A percentile compares a stretch with the other conserved stretches of the same genome.
Conservation (phyloP, 1,284 basidiomycete species). For the Cryptococcus sp. region DNA sequence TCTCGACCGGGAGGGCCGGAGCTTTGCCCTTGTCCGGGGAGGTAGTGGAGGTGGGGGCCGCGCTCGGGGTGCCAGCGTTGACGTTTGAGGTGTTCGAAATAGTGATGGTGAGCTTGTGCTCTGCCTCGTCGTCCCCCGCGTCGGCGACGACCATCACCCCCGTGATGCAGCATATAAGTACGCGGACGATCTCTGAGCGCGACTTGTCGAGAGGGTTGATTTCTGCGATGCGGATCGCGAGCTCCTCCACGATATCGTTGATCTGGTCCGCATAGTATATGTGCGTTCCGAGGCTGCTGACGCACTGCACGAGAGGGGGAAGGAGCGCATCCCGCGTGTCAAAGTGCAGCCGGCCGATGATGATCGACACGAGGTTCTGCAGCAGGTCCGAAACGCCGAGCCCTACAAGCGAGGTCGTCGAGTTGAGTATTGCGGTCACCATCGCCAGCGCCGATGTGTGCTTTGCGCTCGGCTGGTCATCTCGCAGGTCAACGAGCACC, state of each 20-base stretch:
- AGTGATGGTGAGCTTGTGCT: neutral
- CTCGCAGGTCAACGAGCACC: constrained; percentile 66
- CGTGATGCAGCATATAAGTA: constrained; percentile 39
- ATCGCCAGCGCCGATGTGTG: constrained; percentile 73
- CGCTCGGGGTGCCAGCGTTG: neutral
- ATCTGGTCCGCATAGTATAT: constrained; percentile 97
- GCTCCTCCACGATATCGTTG: constrained; percentile 83
- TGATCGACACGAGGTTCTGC: constrained; percentile 68
- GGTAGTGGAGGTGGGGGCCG: neutral
- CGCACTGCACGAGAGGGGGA: constrained; percentile 69
- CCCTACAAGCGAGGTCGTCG: constrained; percentile 78
- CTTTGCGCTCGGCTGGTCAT: constrained; percentile 57
- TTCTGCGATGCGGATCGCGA: constrained; percentile 66
- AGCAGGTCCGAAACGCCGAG: constrained; percentile 87
- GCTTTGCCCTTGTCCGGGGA: constrained; percentile 36
- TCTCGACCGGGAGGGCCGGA: constrained; percentile 26
- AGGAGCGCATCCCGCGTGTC: constrained; percentile 67
- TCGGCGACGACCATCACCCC: constrained; percentile 40
- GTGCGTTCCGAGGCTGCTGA: constrained; percentile 74
- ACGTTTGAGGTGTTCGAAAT: neutral
- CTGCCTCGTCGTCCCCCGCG: constrained; percentile 35
- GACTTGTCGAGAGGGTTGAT: constrained; percentile 51
- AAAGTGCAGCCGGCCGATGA: constrained; percentile 67
- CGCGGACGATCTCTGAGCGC: constrained; percentile 66
- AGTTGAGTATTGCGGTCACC: constrained; percentile 75